Conservation (phyloP, 176 grass and related monocot genomes). For the Chrysopogon serrulatus region DNA sequence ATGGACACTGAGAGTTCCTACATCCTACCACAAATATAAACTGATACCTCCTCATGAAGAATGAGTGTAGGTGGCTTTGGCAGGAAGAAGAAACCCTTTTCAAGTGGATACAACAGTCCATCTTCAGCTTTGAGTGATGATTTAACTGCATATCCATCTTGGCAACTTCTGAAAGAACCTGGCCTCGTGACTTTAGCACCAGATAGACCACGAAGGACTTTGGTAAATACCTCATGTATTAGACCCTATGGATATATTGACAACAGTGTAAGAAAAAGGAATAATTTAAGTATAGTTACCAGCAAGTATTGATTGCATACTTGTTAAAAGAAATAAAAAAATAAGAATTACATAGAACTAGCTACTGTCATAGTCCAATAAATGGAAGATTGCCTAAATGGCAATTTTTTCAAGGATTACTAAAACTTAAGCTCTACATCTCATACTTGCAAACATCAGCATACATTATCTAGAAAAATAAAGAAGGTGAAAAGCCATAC, state of each 20-base stretch:
- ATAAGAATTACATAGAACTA: background rate
- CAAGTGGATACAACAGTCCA: slow-evolving; percentile 91
- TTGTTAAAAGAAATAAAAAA: slow-evolving; percentile 3
- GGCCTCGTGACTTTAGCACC: slow-evolving; percentile 92
- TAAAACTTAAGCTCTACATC: background rate
- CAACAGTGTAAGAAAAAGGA: background rate
- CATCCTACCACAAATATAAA: slow-evolving; percentile 20
- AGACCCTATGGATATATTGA: slow-evolving; percentile 49
- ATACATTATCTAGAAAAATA: background rate
- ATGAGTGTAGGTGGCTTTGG: slow-evolving; percentile 99
- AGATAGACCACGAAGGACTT: slow-evolving; percentile 88
- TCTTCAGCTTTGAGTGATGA: slow-evolving; percentile 99
- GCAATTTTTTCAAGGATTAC: background rate
- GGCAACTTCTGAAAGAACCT: slow-evolving; percentile 81
- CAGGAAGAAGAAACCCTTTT: slow-evolving; percentile 97
- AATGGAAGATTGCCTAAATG: background rate
- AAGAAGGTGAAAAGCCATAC: background rate
- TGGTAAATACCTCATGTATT: slow-evolving; percentile 91
- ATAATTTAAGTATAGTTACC: background rate
- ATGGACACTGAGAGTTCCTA: slow-evolving; percentile 4
- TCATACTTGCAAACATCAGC: background rate
- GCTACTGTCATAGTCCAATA: background rate
- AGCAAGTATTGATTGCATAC: background rate
- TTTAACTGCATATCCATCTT: slow-evolving; percentile 99
- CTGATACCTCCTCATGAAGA: slow-evolving; percentile 84